Conservation (phyloP, 2,329 filamentous ascomycete species). For the Scedosporium dehoogii region DNA sequence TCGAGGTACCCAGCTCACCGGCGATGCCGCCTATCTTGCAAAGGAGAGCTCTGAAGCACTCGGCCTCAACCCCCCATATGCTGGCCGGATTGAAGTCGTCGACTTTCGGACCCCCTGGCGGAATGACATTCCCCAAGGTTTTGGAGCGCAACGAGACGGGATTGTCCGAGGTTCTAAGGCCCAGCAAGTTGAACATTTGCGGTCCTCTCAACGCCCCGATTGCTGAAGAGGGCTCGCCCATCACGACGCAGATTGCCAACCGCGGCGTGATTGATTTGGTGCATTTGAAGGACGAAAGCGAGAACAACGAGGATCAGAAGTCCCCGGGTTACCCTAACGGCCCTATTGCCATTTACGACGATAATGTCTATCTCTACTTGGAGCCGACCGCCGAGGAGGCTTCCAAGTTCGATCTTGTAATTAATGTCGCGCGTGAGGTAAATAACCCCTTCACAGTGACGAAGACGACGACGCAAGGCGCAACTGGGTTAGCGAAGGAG, state of each 20-base stretch:
- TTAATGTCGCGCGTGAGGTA: slow-evolving; percentile 78
- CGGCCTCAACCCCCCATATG: slow-evolving; percentile 58
- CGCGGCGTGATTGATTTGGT: slow-evolving; percentile 42
- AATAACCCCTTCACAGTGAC: slow-evolving; percentile 55
- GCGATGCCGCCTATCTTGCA: slow-evolving; percentile 48
- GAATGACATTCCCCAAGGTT: slow-evolving; percentile 55
- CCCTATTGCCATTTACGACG: slow-evolving; percentile 71
- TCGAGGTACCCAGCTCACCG: slow-evolving; percentile 48
- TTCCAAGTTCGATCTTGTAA: slow-evolving; percentile 67
- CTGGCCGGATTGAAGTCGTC: slow-evolving; percentile 48
- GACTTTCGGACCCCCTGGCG: slow-evolving; percentile 49
- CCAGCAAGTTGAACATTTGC: slow-evolving; percentile 32
- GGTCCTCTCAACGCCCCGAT: slow-evolving; percentile 32
- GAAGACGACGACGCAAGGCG: slow-evolving; percentile 15
- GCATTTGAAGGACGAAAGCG: slow-evolving; percentile 55
- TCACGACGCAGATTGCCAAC: slow-evolving; percentile 52
- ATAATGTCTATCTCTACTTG: slow-evolving; percentile 67
- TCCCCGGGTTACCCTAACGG: slow-evolving; percentile 75
- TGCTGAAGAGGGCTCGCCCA: slow-evolving; percentile 46
- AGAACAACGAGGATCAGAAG: slow-evolving; percentile 69
- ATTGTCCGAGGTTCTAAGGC: slow-evolving; percentile 47
- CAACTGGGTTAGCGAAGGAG: slow-evolving; percentile 13
- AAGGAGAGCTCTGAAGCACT: slow-evolving; percentile 55
- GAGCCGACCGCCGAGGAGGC: slow-evolving; percentile 74
- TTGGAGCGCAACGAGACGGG: slow-evolving; percentile 50